These are phyloP conservation scores for Cenchrus fungigraminus DNA, from an alignment of 176 grass and related monocot species.

Conservation along the genomic window DNA sequence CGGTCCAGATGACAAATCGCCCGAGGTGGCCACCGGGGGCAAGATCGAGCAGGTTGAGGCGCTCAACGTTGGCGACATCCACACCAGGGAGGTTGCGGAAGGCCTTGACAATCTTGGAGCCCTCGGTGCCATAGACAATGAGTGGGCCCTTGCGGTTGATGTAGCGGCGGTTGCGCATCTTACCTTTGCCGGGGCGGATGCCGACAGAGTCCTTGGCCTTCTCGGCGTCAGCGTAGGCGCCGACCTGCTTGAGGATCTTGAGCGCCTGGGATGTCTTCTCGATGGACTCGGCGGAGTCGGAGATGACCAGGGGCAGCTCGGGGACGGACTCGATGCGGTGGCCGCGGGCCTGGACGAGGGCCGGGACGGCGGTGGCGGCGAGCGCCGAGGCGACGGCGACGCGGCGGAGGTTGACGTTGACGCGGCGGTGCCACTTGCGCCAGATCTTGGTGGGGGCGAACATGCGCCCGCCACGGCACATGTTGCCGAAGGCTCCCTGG, in stretches of 20 bases:
- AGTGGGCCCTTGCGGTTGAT: conserved; percentile 81
- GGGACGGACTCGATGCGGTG: conserved; percentile 73
- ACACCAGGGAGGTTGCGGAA: conserved; percentile 91
- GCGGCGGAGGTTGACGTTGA: conserved; percentile 68
- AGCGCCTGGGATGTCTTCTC: conserved; percentile 85
- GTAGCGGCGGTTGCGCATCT: conserved; percentile 87
- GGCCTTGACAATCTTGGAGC: conserved; percentile 86
- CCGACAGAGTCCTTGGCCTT: conserved; percentile 79
- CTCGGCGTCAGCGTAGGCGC: conserved; percentile 67
- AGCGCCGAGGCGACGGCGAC: conserved; percentile 62
- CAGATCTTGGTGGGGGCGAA: conserved; percentile 71
- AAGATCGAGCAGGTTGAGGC: conserved; percentile 81
- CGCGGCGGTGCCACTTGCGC: conserved; percentile 64
- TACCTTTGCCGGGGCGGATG: conserved; percentile 80
- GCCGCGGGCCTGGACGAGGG: conserved; percentile 73
- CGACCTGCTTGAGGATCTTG: conserved; percentile 85
- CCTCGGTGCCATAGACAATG: conserved; percentile 77
- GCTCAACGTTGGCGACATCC: conserved; percentile 75
- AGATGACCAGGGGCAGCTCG: conserved; percentile 82
- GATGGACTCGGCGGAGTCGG: conserved; percentile 63
- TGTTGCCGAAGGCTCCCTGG: conserved; percentile 95
- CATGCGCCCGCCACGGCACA: conserved; percentile 87
- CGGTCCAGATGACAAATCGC: conserved; percentile 86
- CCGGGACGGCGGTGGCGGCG: conserved; percentile 68
- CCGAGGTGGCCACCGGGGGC: conserved; percentile 82